Evolutionary conservation across 345 rosid genomes (phyloP).

Genomic region (Anastatica hierochuntica): DNA sequence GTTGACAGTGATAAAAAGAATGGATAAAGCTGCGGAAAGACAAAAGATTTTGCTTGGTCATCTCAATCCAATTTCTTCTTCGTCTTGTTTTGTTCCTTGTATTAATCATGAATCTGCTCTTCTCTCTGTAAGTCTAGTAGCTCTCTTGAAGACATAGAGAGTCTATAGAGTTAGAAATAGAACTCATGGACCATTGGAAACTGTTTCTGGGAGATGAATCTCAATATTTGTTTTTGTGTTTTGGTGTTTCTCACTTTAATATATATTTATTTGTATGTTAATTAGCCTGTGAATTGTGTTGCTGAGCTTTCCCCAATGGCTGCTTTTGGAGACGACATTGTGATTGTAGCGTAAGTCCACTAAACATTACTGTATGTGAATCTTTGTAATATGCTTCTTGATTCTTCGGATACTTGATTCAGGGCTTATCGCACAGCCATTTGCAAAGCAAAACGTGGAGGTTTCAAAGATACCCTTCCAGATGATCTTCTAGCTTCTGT

Average conservation of each 20-base stretch:
- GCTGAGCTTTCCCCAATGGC: slow-evolving; percentile 61
- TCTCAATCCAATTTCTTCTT: slow-evolving; percentile 45
- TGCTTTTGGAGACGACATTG: slow-evolving; percentile 75
- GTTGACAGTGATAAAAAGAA: slow-evolving; percentile 10
- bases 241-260: neutral
- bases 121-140: slow-evolving; percentile 41
- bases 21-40: slow-evolving; percentile 80
- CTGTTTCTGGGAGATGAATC: neutral
- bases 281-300: slow-evolving; percentile 42
- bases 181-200: too few species aligned
- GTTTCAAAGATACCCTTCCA: slow-evolving; percentile 81
- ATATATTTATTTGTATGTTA: too few species aligned
- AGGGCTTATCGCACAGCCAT: slow-evolving; percentile 90
- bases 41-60: slow-evolving; percentile 69
- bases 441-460: slow-evolving; percentile 82
- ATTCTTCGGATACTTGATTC: neutral
- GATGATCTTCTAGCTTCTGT: slow-evolving; percentile 82
- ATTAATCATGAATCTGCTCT: slow-evolving; percentile 21
- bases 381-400: neutral
- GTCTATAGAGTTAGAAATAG: too few species aligned
- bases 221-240: too few species aligned
- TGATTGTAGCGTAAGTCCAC: slow-evolving; percentile 82
- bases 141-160: too few species aligned
- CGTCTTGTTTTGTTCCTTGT: slow-evolving; percentile 6
- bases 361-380: too few species aligned